Evolutionary conservation across 2,329 filamentous ascomycete genomes (phyloP), one percentile per base, ranked within the genome.

Genomic region (Ophiocordyceps sinensis): DNA sequence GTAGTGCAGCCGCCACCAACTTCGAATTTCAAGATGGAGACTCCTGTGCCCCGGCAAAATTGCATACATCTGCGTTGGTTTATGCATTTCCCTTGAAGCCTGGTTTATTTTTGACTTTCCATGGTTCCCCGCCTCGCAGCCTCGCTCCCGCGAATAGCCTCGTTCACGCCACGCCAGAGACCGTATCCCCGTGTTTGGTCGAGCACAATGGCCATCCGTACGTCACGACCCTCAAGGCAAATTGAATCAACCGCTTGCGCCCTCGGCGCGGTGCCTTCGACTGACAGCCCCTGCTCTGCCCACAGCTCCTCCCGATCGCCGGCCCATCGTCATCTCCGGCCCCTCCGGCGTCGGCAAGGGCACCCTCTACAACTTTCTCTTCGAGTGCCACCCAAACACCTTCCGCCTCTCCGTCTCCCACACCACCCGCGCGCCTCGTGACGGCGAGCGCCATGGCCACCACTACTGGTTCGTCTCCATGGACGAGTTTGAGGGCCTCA

Each of bases 281-380:
- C 23, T 26, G 23, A 26, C 23, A 26, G 23, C 6, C 23, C 23
- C 23, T 7, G 23, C 23, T 26, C 23, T 26, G 9, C 23, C 23
- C 23, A 7, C 36, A 53, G 51, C 30, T 23, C 64, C 68, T n/a
- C 46, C 62, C 38, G 69, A 74, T 54, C 60, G 60, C 49, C 72
- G 75, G 15, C 82, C 82, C 15, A 68, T 88, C 52, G 76, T 89
- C 52, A 79, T 89, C 60, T 85, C 79, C 37, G 84, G 84, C 40
- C 84, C 84, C 44, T 82, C 77, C 3, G 84, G 84, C 55, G 75
- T 84, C 35, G 84, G 84, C 50, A 89, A 89, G 63, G 82, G 80
- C 51, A 89, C 85, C 12, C 77, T 89, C 45, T 79, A 84, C 60
- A 78, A 78, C 54, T 70, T 74, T 38, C 77, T 89, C 39, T 82